A percentile compares a stretch with the other conserved stretches of the same genome.
phyloP scores from a whole-genome alignment of 2,329 filamentous ascomycete species.

The Botrytis sinoallii region DNA sequence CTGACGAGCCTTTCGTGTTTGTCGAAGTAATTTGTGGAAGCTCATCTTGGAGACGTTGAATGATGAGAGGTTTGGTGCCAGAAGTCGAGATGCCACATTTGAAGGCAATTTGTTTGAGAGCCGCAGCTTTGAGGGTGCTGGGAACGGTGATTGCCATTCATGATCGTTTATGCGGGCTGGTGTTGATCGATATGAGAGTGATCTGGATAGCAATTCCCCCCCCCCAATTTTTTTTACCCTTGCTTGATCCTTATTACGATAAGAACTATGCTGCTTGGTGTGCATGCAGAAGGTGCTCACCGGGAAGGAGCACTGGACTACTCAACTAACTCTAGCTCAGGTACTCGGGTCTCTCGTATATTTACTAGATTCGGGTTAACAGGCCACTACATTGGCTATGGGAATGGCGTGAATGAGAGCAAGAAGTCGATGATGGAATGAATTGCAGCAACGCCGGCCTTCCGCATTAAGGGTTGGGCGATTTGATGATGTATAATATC shows the following conservation, averaged over 20 bases:
- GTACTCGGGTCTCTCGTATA: not conserved
- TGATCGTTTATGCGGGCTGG: slow-evolving; percentile 14
- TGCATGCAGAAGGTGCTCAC: not conserved
- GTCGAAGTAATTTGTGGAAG: slow-evolving; percentile 25
- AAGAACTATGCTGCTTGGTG: not conserved
- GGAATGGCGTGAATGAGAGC: not conserved
- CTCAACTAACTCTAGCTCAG: not conserved
- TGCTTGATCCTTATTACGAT: not conserved
- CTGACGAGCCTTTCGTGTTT: slow-evolving; percentile 23
- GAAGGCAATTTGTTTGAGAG: slow-evolving; percentile 58
- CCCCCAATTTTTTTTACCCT: not conserved
- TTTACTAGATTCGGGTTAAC: not conserved
- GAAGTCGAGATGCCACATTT: slow-evolving; percentile 57
- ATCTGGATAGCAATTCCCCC: not conserved
- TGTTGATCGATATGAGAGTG: not conserved
- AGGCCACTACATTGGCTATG: not conserved
- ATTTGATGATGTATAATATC: too few relatives aligned
- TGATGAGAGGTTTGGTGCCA: slow-evolving; percentile 57
- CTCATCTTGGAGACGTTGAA: slow-evolving; percentile 47
- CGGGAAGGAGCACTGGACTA: not conserved
- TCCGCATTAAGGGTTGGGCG: too few relatives aligned
- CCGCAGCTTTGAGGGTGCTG: slow-evolving; percentile 46
- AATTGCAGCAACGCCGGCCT: not conserved
- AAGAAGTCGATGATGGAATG: not conserved
- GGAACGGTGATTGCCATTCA: slow-evolving; percentile 36